Conservation (phyloP, 2,329 filamentous ascomycete species). For the Lojkania enalia region DNA sequence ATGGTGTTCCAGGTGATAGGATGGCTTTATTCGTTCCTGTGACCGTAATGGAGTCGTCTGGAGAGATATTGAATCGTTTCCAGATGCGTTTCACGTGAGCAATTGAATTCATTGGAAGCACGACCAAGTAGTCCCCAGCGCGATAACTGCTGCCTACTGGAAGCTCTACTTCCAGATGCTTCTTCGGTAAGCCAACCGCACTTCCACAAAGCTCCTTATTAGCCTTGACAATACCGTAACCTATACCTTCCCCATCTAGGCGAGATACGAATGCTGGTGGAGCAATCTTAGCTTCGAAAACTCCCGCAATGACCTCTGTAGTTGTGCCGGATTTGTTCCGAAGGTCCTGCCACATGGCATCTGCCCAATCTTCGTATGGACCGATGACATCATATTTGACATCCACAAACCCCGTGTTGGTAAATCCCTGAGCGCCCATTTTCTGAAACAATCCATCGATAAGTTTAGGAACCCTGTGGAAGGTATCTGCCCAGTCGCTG, state of each 20-base stretch:
- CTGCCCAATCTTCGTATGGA: constrained; percentile 21
- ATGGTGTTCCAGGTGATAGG: constrained; percentile 12
- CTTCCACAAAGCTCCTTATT: constrained; percentile 16
- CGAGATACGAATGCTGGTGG: constrained; percentile 14
- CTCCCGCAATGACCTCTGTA: constrained; percentile 4
- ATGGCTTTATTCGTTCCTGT: constrained; percentile 15
- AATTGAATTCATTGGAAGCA: constrained; percentile 65
- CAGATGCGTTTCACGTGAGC: constrained; percentile 21
- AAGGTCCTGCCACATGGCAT: constrained; percentile 15
- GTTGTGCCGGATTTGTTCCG: constrained; percentile 7
- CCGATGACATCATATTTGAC: constrained; percentile 36
- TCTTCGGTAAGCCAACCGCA: constrained; percentile 20
- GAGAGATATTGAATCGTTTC: constrained; percentile 17
- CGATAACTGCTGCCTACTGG: constrained; percentile 59
- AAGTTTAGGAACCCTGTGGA: constrained; percentile 67
- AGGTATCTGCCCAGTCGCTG: constrained; percentile 61
- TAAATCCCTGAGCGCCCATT: constrained; percentile 55
- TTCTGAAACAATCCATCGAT: constrained; percentile 60
- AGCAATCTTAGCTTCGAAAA: constrained; percentile 10
- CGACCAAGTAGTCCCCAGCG: constrained; percentile 71
- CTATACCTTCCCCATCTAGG: constrained; percentile 14
- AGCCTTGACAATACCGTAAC: constrained; percentile 12
- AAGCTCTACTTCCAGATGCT: constrained; percentile 31
- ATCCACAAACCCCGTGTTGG: constrained; percentile 60
- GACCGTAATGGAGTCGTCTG: constrained; percentile 18